Base-by-base conservation (phyloP, 495 filamentous ascomycete genomes). In the Aspergillus nidulans region DNA sequence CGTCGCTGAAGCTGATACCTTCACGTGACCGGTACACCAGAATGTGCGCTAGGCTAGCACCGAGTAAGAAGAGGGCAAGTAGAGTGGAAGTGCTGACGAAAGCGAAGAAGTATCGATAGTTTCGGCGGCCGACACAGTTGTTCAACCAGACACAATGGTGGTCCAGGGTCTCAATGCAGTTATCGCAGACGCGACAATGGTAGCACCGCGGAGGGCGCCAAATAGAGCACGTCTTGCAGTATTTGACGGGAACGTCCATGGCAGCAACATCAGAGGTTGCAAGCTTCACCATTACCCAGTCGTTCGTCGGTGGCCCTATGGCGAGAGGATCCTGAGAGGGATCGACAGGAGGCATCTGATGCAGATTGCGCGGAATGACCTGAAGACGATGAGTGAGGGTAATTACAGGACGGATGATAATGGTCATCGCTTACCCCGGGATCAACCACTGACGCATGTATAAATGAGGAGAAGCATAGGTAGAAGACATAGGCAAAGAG, bases 141-240 rank as follows among this genome's bases (percentile, higher is more conserved):
- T 98, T 98, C 47, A 98, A 83, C 95, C 95, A 98, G 19, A 97
- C 91, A 63, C 94, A 98, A 74, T 98, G 94, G 63, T 98, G 94
- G 64, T 98, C 94, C 60, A 97, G 91, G 0, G 92, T 97, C 67
- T 98, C 94, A 42, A 98, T 82, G 67, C 94, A 98, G 65, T 92
- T 95, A 71, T 98, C 92, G 66, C 94, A 98, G 26, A 96, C 77
- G 51, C 95, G 90, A 71, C 94, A 98, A 69, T 98, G 94, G 64
- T 97, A 95, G 60, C 89, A 91, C 24, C 94, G 86, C 39, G 92
- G 91, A 34, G 94, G 94, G 2, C 94, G 88, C 94, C 94, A 98
- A 57, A 97, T 89, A 61, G 88, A 88, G 73, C 94, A 98, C 9
- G 90, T 92, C 67, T 91, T 95, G 77, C 94, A 98, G 69, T 94